Percentiles rank a stretch among this genome's conserved stretches.
Evolutionary conservation across 1,139 yeast genomes (phyloP).

Genomic region (Taphrina confusa): DNA sequence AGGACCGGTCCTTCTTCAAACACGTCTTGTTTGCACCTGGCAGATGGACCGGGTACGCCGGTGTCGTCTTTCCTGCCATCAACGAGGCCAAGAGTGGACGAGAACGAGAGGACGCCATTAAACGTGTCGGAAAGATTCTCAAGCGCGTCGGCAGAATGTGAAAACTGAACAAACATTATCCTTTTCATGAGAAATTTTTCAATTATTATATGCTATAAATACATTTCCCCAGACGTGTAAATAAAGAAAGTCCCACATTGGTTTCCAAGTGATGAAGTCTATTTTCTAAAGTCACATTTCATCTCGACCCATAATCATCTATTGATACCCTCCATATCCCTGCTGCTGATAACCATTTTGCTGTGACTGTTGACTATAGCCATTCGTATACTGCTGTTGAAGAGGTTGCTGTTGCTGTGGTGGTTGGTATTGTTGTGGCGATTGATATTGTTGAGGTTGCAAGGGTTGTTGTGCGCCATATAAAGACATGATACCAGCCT

Average conservation of each 20-base stretch:
- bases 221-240: too few relatives aligned
- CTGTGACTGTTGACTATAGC: not conserved
- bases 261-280: too few relatives aligned
- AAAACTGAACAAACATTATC: too few relatives aligned
- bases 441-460: constrained; percentile 13
- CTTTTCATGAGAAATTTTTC: too few relatives aligned
- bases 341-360: constrained; percentile 5
- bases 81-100: constrained; percentile 11
- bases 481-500: constrained; percentile 30
- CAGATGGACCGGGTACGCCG: constrained; percentile 19
- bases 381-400: constrained; percentile 7
- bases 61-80: constrained; percentile 31
- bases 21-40: constrained; percentile 84
- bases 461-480: constrained; percentile 14
- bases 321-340: constrained; percentile 1
- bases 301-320: not conserved
- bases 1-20: constrained; percentile 77
- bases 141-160: constrained; percentile 9
- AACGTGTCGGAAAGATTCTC: constrained; percentile 18
- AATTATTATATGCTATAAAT: too few relatives aligned
- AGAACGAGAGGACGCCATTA: not conserved
- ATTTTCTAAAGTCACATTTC: not conserved
- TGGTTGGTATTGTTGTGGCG: constrained; percentile 12
- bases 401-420: constrained; percentile 17
- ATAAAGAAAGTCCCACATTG: too few relatives aligned